Base-by-base conservation (phyloP, 78 protist genomes). In the Reticulomyxa filosa region DNA sequence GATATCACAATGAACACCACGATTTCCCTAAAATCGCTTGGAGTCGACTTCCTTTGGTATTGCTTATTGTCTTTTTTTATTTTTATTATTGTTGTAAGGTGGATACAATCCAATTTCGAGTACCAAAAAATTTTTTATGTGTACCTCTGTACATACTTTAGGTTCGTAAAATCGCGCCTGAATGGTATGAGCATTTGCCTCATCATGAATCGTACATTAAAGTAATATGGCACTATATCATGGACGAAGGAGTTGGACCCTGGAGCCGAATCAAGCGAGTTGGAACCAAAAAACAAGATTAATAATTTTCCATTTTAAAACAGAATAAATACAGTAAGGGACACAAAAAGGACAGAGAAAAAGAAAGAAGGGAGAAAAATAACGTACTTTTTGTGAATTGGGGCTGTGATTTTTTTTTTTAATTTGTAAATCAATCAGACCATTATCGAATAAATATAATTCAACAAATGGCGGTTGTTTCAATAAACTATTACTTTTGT, bases 1-100 rank as follows among this genome's bases (percentile, higher is more conserved):
- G 93, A 13, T 84, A 84, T 65, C 93, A 86, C 80, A 83, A 82
- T 42, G 93, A 84, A 72, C 93, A 86, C 74, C 93, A 86, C 65
- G 93, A 86, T 73, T 79, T 86, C 65, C 86, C 84, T n/a, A 30
- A 62, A 46, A 73, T 86, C 22, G 83, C 89, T 37, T 73, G 81
- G 70, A 48, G 38, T 22, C 34, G 1, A 6, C 25, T 36, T 33
- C 50, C 53, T 20, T 33, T 5, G 23, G 13, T 4, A 27, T 33
- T 4, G 53, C 50, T 57, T 22, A n/a, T 25, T 4, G 34, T 5
- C n/a, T 8, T 4, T 2, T 57, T 35, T 33, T 33, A 38, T 2
- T 20, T 55, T n/a, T 22, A 11, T 55, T 10, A 20, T 11, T 17
- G n/a, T 17, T 13, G n/a, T 8, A 55, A 8, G 61, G 11, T 8